Evolutionary conservation across 2,329 filamentous ascomycete genomes (phyloP).

Genomic region (Xylariaceae sp.): DNA sequence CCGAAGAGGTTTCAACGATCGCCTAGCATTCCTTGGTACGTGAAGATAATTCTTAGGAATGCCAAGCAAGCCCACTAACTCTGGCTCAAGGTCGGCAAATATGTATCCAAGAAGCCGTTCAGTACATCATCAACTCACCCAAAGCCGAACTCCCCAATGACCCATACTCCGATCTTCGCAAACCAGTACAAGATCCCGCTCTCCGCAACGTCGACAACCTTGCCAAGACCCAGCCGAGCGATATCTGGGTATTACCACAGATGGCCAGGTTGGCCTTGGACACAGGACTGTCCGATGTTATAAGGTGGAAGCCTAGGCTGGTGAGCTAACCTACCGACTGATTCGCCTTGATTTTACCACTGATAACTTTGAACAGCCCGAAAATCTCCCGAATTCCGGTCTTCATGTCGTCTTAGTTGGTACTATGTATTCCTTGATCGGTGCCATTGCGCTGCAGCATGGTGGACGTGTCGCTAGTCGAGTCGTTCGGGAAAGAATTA

Average conservation of each 20-base stretch:
- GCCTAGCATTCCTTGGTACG: conserved; percentile 82
- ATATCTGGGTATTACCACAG: conserved; percentile 62
- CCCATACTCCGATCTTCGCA: conserved; percentile 53
- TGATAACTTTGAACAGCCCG: conserved; percentile 42
- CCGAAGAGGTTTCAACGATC: conserved; percentile 88
- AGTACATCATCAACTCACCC: conserved; percentile 60
- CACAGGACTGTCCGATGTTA: conserved; percentile 69
- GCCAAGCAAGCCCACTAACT: conserved; percentile 11
- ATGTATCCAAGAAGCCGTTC: conserved; percentile 40
- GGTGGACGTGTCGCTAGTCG: conserved; percentile 75
- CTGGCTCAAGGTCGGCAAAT: conserved; percentile 29
- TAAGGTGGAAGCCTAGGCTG: conserved; percentile 85
- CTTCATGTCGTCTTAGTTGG: conserved; percentile 71
- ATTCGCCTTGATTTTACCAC: conserved; percentile 4
- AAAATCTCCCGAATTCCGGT: conserved; percentile 71
- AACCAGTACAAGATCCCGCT: conserved; percentile 67
- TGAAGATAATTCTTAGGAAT: conserved; percentile 9
- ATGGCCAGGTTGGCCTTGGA: conserved; percentile 66
- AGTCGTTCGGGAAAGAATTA: conserved; percentile 73
- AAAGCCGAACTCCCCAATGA: conserved; percentile 27
- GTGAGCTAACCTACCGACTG: conserved; percentile 48
- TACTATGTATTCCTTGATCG: conserved; percentile 80
- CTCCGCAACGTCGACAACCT: conserved; percentile 75
- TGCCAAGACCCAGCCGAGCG: conserved; percentile 54
- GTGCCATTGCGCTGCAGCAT: conserved; percentile 84